These are phyloP conservation scores for Eudorina sp. DNA, from an alignment of 139 green algal genomes.

Conservation along the genomic window DNA sequence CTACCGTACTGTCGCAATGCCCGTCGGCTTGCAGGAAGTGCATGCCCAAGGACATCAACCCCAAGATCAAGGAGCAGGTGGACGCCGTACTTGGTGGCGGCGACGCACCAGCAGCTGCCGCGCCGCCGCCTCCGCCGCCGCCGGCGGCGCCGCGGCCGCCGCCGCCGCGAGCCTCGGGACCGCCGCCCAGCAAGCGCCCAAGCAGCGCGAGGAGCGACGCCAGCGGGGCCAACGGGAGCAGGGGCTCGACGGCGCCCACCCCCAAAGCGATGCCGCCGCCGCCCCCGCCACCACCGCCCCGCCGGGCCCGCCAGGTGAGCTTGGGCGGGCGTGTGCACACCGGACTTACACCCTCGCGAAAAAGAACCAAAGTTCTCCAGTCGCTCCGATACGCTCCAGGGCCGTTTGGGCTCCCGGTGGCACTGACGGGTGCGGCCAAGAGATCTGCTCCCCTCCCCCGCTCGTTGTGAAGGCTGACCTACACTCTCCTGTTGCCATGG, in stretches of 20 bases:
- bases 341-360: no score
- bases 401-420: no score
- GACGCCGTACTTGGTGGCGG: slow-evolving; percentile 69
- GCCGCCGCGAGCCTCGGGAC: background rate
- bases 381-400: no score
- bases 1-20: no score
- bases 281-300: slow-evolving; percentile 24
- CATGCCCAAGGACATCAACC: slow-evolving; percentile 85
- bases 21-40: slow-evolving; percentile 53
- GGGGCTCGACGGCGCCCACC: background rate
- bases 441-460: no score
- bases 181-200: slow-evolving; percentile 2
- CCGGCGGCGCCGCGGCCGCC: background rate
- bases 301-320: background rate
- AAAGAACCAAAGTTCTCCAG: no score
- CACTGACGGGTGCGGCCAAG: no score
- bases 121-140: slow-evolving; percentile 24
- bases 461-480: no score
- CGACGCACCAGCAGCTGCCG: background rate
- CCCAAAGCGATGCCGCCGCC: slow-evolving; percentile 10
- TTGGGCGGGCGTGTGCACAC: background rate
- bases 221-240: background rate
- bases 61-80: slow-evolving; percentile 87
- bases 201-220: slow-evolving; percentile 4
- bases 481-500: no score